Percentiles rank a stretch among this genome's conserved stretches.
These are phyloP conservation scores for Talaromyces pinophilus DNA, from an alignment of 2,329 filamentous ascomycete genomes.

Conservation along the genomic window DNA sequence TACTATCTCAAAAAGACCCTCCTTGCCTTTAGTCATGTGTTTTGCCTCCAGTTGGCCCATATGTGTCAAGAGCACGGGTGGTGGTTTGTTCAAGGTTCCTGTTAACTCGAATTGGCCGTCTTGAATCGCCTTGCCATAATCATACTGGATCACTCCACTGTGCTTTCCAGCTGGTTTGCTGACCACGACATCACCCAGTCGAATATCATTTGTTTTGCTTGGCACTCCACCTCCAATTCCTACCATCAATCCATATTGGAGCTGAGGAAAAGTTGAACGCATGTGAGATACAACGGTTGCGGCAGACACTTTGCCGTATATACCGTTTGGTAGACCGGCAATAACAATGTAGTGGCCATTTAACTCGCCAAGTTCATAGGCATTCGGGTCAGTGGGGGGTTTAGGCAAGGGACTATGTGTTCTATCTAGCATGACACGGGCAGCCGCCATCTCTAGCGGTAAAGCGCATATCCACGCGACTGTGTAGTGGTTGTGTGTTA, in stretches of 20 bases:
- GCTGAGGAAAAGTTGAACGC: background rate
- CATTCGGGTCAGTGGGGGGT: background rate
- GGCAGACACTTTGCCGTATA: background rate
- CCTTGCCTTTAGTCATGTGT: background rate
- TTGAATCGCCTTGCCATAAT: background rate
- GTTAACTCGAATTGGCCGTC: background rate
- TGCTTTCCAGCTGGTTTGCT: conserved; percentile 21
- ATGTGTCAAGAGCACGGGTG: background rate
- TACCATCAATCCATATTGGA: conserved; percentile 24
- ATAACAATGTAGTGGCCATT: background rate
- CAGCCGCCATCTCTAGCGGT: conserved; percentile 19
- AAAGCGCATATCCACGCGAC: conserved; percentile 21
- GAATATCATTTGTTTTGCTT: conserved; percentile 22
- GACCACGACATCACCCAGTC: conserved; percentile 30
- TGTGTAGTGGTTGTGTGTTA: conserved; percentile 18
- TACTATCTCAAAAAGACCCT: background rate
- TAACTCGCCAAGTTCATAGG: background rate
- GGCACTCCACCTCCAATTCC: conserved; percentile 25
- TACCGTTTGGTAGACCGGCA: background rate
- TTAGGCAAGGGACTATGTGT: conserved; percentile 18
- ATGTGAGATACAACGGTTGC: background rate
- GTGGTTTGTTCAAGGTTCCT: background rate
- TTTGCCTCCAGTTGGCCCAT: background rate
- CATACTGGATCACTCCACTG: conserved; percentile 8
- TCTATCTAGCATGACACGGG: conserved; percentile 17